Evolutionary conservation across 192 early-diverging fungal genomes (phyloP).

Genomic region (Backusella psychrophila): DNA sequence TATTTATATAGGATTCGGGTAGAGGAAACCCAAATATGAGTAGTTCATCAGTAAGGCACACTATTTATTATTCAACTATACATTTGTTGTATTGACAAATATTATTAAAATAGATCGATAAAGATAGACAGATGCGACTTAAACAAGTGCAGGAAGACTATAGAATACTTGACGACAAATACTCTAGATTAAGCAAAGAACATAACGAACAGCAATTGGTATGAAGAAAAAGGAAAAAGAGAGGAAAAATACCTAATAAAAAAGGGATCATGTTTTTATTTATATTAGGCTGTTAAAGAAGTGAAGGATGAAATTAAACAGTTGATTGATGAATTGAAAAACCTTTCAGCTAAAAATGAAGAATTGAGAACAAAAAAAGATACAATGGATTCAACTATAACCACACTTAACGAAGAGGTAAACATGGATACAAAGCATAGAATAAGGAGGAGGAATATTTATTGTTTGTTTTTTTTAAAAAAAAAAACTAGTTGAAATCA

Average conservation of each 20-base stretch:
- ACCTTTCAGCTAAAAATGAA: conserved; percentile 15
- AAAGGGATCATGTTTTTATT: background rate
- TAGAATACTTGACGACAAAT: conserved; percentile 69
- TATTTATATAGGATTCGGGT: background rate
- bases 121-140: conserved; percentile 46
- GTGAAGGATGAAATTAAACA: conserved; percentile 20
- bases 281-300: conserved; percentile 9
- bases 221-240: background rate
- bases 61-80: background rate
- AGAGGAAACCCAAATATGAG: conserved; percentile 35
- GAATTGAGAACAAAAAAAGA: background rate
- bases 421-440: background rate
- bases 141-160: conserved; percentile 71
- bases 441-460: background rate
- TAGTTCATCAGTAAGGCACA: conserved; percentile 34
- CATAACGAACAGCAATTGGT: conserved; percentile 17
- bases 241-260: too few relatives aligned
- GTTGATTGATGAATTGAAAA: conserved; percentile 14
- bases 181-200: conserved; percentile 7
- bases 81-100: too few relatives aligned
- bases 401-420: background rate
- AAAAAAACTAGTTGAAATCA: background rate
- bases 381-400: background rate
- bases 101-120: background rate
- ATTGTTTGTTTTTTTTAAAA: background rate